Evolutionary conservation across 192 early-diverging fungal species (phyloP).

Genomic region (Backusella tuberculispora): DNA sequence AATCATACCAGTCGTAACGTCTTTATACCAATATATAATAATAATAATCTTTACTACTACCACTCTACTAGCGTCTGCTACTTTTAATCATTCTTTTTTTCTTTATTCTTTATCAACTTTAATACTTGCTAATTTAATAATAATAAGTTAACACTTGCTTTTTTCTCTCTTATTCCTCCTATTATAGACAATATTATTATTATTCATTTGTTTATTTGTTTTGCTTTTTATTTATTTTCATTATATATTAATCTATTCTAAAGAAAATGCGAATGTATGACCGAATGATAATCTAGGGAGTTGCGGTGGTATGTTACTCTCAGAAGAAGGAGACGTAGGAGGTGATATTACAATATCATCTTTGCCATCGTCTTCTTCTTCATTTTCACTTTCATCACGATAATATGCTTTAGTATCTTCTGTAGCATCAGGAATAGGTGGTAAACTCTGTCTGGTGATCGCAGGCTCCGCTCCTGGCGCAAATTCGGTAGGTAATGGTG

Average conservation of each 20-base stretch:
- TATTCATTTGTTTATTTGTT: no score
- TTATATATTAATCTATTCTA: background rate
- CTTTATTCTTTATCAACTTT: background rate
- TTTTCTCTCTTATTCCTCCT: background rate
- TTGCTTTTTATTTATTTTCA: background rate
- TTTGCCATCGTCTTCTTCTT: background rate
- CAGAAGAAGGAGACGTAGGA: background rate
- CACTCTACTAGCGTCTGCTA: background rate
- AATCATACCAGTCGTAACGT: background rate
- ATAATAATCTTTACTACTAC: background rate
- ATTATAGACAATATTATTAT: no score
- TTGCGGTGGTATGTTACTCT: background rate
- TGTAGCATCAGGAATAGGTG: background rate
- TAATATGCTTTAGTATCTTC: constrained; percentile 12
- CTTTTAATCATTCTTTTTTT: background rate
- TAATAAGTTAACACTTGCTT: background rate
- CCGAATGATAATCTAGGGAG: constrained; percentile 2
- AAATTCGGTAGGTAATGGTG: constrained; percentile 21
- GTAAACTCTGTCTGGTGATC: background rate
- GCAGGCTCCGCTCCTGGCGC: background rate
- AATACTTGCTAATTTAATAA: constrained; percentile 1
- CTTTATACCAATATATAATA: constrained; percentile 18
- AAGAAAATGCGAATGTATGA: constrained; percentile 20
- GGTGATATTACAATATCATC: background rate
- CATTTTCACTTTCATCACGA: constrained; percentile 15